Conservation (phyloP, 2,329 filamentous ascomycete genomes). For the Epichloe brachyelytri region DNA sequence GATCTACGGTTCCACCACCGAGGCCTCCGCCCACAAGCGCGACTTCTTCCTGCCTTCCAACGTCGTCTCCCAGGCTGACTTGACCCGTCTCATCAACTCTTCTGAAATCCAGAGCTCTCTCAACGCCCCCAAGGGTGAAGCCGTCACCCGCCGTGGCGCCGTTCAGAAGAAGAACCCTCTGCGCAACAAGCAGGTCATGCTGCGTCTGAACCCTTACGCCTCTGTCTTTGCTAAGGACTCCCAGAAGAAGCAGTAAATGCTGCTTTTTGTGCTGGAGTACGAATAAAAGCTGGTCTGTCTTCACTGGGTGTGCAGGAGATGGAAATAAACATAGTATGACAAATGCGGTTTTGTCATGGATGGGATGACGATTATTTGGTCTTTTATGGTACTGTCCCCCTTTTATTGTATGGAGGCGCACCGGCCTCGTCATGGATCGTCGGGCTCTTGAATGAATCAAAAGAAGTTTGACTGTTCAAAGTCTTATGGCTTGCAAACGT, state of each 20-base stretch:
- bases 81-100: conserved; percentile 97
- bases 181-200: conserved; percentile 95
- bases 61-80: conserved; percentile 86
- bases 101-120: conserved; percentile 96
- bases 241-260: conserved; percentile 25
- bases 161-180: conserved; percentile 99
- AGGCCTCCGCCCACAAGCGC: conserved; percentile 88
- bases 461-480: conserved; percentile 16
- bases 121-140: conserved; percentile 78
- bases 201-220: conserved; percentile 97
- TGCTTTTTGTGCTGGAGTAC: neutral
- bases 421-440: conserved; percentile 21
- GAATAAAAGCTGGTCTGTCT: conserved; percentile 7
- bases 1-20: conserved; percentile 90
- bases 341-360: neutral
- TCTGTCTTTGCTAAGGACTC: conserved; percentile 67
- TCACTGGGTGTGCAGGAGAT: conserved; percentile 28
- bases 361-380: neutral
- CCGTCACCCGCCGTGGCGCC: conserved; percentile 74
- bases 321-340: neutral
- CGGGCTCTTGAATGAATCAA: conserved; percentile 23
- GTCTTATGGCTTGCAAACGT: neutral
- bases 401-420: conserved; percentile 17
- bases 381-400: neutral
- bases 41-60: conserved; percentile 95